Percentiles rank a stretch among this genome's conserved stretches.
phyloP scores from a whole-genome alignment of 2,329 filamentous ascomycete genomes.

The Epichloe sylvatica region DNA sequence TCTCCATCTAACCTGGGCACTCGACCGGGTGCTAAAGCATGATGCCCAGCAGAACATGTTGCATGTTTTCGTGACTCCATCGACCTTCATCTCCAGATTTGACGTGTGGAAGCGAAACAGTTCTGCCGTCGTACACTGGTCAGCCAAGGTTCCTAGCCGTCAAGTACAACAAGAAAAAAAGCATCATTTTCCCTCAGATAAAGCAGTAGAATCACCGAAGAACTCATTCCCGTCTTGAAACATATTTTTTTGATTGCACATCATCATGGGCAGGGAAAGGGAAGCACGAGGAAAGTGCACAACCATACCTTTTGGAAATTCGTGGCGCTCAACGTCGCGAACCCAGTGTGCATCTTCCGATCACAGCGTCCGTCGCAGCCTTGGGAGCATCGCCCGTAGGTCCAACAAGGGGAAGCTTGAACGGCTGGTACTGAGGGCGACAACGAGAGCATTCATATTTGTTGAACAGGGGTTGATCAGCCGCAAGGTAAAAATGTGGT shows the following conservation, averaged over 20 bases:
- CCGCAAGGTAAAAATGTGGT: neutral
- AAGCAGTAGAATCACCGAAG: constrained; percentile 18
- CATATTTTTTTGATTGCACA: constrained; percentile 14
- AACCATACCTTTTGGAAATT: neutral
- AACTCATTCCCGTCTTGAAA: constrained; percentile 27
- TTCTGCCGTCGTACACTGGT: neutral
- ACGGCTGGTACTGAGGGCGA: constrained; percentile 10
- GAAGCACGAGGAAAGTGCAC: neutral
- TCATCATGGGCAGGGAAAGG: constrained; percentile 7
- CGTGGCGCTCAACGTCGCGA: neutral
- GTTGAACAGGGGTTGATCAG: neutral
- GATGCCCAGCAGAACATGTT: too few species aligned
- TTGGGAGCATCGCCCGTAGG: neutral
- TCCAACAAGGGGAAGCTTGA: neutral
- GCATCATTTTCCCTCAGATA: neutral
- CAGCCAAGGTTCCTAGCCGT: neutral
- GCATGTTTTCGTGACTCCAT: too few species aligned
- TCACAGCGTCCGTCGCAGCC: constrained; percentile 5
- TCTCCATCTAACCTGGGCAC: too few species aligned
- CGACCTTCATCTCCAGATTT: too few species aligned
- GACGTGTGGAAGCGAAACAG: neutral
- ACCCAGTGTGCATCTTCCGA: neutral
- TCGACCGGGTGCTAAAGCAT: too few species aligned
- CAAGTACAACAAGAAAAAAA: neutral
- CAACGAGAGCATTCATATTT: constrained; percentile 12